These are phyloP conservation scores for Durusdinium trenchii DNA, from an alignment of 73 alveolate genomes.

Conservation along the genomic window DNA sequence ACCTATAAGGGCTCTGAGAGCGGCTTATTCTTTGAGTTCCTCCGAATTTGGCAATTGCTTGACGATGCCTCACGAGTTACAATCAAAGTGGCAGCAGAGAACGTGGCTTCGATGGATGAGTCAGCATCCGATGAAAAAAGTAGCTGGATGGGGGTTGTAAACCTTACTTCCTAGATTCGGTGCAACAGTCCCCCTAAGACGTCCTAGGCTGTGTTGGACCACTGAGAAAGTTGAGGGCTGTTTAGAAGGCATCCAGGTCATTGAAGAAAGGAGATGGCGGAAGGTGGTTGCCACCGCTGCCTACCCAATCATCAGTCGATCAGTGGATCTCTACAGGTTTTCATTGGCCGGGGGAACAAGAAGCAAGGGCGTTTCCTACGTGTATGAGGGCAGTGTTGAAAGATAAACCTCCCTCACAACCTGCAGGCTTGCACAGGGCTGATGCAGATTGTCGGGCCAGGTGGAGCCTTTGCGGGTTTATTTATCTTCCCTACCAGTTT, in stretches of 20 bases:
- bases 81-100: neutral
- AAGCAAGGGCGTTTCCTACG: neutral
- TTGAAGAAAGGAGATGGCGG: neutral
- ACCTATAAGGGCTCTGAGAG: neutral
- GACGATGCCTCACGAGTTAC: neutral
- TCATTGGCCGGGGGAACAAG: neutral
- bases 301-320: neutral
- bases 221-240: neutral
- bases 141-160: neutral
- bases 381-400: neutral
- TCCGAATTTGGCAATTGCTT: neutral
- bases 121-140: neutral
- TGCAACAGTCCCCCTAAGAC: neutral
- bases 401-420: neutral
- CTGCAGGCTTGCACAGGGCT: neutral
- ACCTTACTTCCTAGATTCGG: neutral
- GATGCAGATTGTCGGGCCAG: neutral
- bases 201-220: constrained; percentile 2
- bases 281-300: neutral
- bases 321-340: neutral
- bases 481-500: neutral
- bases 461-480: neutral
- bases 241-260: neutral
- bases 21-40: neutral
- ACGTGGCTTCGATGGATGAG: constrained; percentile 22